phyloP scores from a whole-genome alignment of 306 rosid genomes.

The Trifolium dubium region DNA sequence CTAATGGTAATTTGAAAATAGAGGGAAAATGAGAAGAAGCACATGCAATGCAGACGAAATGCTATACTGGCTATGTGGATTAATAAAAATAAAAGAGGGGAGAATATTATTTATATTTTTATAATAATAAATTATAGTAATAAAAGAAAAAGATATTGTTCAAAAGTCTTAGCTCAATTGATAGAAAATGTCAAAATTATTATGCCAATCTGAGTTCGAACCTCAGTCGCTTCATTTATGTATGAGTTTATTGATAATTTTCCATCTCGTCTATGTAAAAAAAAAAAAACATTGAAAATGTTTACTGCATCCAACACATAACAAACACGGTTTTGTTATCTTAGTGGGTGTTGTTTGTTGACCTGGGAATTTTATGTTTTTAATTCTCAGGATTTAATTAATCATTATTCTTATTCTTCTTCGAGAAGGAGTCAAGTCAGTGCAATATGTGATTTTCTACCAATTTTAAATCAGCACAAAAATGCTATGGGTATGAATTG shows the following conservation, averaged over 20 bases:
- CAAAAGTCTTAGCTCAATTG: too few relatives aligned
- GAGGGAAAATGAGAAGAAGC: conserved; percentile 23
- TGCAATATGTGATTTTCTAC: conserved; percentile 27
- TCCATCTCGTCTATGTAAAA: too few relatives aligned
- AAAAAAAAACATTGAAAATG: not conserved
- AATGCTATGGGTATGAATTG: not conserved
- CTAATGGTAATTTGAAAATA: not conserved
- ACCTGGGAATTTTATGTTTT: conserved; percentile 35
- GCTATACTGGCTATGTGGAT: not conserved
- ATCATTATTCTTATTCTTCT: conserved; percentile 17
- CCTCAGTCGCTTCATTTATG: too few relatives aligned
- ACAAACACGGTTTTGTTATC: conserved; percentile 49
- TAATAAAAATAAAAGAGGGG: not conserved
- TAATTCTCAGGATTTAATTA: conserved; percentile 33
- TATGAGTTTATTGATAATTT: too few relatives aligned
- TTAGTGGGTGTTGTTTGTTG: conserved; percentile 50
- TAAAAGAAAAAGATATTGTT: not conserved
- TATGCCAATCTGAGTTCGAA: too few relatives aligned
- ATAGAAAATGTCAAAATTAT: too few relatives aligned
- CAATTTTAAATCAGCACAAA: conserved; percentile 17
- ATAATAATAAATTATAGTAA: not conserved
- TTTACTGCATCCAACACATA: conserved; percentile 29
- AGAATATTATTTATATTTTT: not conserved
- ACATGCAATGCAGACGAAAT: conserved; percentile 18
- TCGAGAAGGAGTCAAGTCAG: conserved; percentile 43